These are phyloP conservation scores for Tympanopsis confertula DNA, from an alignment of 2,329 filamentous ascomycete genomes.

Conservation along the genomic window DNA sequence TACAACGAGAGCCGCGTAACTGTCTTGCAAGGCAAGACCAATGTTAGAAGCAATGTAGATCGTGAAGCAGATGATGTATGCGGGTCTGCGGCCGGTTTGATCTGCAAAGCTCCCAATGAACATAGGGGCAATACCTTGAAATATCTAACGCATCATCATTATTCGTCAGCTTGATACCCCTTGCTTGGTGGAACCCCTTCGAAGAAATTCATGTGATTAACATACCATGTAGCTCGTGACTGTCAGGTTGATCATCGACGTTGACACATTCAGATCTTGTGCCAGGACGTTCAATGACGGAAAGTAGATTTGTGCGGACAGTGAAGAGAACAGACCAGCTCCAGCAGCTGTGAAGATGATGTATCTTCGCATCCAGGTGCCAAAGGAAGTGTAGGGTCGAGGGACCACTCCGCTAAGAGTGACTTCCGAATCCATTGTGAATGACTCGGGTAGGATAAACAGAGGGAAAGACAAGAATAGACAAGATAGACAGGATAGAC, in stretches of 20 bases:
- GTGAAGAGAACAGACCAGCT: conserved; percentile 3
- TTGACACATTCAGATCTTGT: conserved; percentile 14
- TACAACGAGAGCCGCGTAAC: conserved; percentile 20
- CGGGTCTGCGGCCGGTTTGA: conserved; percentile 19
- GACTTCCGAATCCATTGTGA: too few species aligned
- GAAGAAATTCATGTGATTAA: not conserved
- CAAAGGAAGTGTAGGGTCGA: not conserved
- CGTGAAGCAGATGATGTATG: conserved; percentile 20
- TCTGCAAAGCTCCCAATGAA: conserved; percentile 27
- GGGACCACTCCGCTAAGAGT: too few species aligned
- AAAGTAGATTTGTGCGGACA: conserved; percentile 16
- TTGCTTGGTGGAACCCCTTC: too few species aligned
- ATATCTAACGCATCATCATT: conserved; percentile 10
- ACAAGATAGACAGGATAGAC: too few species aligned
- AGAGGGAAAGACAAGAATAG: too few species aligned
- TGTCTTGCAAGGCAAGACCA: conserved; percentile 18
- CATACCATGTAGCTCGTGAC: conserved; percentile 20
- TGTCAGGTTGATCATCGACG: conserved; percentile 17
- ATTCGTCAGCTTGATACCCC: conserved; percentile 2
- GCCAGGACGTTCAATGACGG: conserved; percentile 17
- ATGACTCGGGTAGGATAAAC: too few species aligned
- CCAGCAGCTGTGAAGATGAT: not conserved
- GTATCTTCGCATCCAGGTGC: not conserved
- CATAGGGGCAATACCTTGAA: conserved; percentile 26
- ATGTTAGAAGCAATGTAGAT: conserved; percentile 20